Conservation (phyloP, 1,284 basidiomycete species). For the Irpex rosettiformis region DNA sequence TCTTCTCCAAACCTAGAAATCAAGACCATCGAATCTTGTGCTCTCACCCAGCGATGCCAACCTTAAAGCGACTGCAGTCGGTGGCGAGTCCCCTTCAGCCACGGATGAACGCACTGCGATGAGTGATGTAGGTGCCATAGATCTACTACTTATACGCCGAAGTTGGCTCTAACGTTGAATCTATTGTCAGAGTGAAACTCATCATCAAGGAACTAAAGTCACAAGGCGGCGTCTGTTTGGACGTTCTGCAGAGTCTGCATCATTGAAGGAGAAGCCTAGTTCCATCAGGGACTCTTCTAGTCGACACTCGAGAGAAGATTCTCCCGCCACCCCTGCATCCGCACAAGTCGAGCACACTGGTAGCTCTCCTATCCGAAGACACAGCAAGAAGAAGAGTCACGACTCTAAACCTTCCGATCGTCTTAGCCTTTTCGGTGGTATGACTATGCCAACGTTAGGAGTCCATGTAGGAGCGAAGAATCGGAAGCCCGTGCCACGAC, state of each 20-base stretch:
- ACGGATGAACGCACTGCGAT: conserved; percentile 53
- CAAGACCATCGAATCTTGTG: conserved; percentile 41
- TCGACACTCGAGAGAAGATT: conserved; percentile 33
- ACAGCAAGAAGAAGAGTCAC: conserved; percentile 53
- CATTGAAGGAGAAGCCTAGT: conserved; percentile 25
- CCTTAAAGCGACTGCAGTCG: conserved; percentile 38
- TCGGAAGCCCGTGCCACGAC: conserved; percentile 79
- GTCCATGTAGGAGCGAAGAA: conserved; percentile 45
- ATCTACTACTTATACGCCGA: too few species aligned
- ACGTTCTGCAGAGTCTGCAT: conserved; percentile 34
- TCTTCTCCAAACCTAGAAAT: conserved; percentile 25
- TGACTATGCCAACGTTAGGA: conserved; percentile 44
- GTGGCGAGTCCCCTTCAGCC: conserved; percentile 29
- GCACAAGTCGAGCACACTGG: conserved; percentile 23
- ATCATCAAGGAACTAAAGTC: conserved; percentile 23
- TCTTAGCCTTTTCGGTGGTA: conserved; percentile 74
- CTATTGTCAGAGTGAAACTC: conserved; percentile 40
- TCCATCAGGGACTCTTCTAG: conserved; percentile 33
- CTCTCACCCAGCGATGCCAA: conserved; percentile 62
- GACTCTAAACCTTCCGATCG: conserved; percentile 51
- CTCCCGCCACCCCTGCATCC: conserved; percentile 20
- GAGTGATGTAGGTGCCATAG: conserved; percentile 69
- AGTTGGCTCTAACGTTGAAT: conserved; percentile 3
- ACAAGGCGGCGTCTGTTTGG: conserved; percentile 56
- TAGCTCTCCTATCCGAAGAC: conserved; percentile 31